Percentiles rank a stretch among this genome's conserved stretches.
Conservation (phyloP, 257 asterid species). For the Primulina tabacum region DNA sequence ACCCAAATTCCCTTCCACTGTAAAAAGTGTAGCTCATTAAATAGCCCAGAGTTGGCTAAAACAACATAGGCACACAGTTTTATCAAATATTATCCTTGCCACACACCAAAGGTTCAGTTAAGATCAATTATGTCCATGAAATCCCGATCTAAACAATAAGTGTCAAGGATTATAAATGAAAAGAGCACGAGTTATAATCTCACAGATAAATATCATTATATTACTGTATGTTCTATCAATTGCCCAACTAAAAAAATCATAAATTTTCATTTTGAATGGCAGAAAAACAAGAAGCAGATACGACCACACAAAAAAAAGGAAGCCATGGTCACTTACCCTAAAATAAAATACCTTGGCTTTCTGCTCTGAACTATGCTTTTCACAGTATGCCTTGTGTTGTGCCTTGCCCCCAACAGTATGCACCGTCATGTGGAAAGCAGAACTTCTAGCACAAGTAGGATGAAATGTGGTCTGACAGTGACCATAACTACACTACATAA, state of each 20-base stretch:
- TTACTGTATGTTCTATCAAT: background rate
- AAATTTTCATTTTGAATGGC: conserved; percentile 11
- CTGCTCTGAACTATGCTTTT: conserved; percentile 83
- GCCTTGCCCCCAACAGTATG: conserved; percentile 77
- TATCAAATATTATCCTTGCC: background rate
- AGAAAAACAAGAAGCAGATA: background rate
- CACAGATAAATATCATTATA: conserved; percentile 1
- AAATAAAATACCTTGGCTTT: conserved; percentile 61
- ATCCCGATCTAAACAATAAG: background rate
- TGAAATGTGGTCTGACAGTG: conserved; percentile 91
- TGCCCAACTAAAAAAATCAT: conserved; percentile 4
- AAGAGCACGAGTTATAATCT: background rate
- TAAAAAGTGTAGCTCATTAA: background rate
- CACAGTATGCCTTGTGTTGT: conserved; percentile 97
- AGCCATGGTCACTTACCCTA: conserved; percentile 58
- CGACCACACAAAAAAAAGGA: conserved; percentile 14
- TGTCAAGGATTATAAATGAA: background rate
- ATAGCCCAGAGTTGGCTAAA: background rate
- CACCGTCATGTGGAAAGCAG: conserved; percentile 80
- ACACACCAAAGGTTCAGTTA: background rate
- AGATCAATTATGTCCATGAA: background rate
- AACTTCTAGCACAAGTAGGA: conserved; percentile 95
- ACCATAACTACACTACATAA: conserved; percentile 82
- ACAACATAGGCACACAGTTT: background rate
- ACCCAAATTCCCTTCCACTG: background rate